Evolutionary conservation across 345 rosid genomes (phyloP), one percentile per base, ranked within the genome.

Genomic region (Arabidopsis suecica): DNA sequence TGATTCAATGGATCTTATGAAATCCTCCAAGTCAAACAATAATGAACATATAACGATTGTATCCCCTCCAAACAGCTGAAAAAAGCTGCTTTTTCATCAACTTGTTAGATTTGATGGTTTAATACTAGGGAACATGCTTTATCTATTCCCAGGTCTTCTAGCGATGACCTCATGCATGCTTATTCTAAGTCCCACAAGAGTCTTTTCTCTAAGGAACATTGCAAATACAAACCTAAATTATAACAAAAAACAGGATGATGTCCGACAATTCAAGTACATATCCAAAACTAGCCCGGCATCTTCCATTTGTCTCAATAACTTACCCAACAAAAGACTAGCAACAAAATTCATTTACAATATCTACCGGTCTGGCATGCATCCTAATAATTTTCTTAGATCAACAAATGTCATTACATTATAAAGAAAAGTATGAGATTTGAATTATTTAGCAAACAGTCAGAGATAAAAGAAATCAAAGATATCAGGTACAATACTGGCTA

Each of bases 1-100:
- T 22, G 23, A 53, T 65, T 44, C 16, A 49, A 78, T 22, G 23
- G 23, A 66, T 16, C 30, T 59, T 53, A 65, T 33, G 61, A 3
- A 38, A 73, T 28, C 62, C 37, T n/a, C 53, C 37, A 25, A 61
- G 20, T 61, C 8, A 5, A 38, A 68, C 20, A 50, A 76, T 42
- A 41, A 51, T 13, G 61, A 33, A 63, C 56, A 41, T 51, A 41
- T 2, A 42, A 33, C 4, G 14, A 41, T 68, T 37, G 12, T 30
- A 12, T 57, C 64, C 3, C 8, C 32, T 22, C 62, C 11, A 41
- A 66, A 42, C 56, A 42, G 58, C 50, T 62, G 37, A 1, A 30
- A 73, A 47, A 61, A 44, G 6, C 22, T 23, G 41, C 1, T 23
- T 2, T 1, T 34, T 53, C 42, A 69, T 51, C 48, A 41, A 41